Conservation (phyloP, 352 stramenopile species). For the Phytophthora pinifolia region DNA sequence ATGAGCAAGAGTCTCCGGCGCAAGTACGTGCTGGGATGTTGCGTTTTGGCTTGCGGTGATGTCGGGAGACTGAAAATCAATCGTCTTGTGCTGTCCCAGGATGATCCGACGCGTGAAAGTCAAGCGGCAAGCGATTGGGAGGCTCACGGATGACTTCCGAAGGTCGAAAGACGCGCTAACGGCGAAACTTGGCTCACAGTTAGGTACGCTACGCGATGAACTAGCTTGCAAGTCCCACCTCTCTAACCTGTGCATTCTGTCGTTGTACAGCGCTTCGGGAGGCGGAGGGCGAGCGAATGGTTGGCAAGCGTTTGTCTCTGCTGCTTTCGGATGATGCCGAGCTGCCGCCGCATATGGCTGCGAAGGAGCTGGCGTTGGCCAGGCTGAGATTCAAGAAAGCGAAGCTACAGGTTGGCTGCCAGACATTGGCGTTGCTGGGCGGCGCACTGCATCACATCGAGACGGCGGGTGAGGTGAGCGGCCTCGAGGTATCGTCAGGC, state of each 20-base stretch:
- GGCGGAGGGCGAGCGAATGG: conserved; percentile 67
- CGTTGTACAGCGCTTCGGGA: conserved; percentile 52
- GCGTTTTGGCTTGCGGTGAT: neutral
- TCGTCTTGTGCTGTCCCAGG: too few relatives aligned
- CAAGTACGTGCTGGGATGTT: conserved; percentile 40
- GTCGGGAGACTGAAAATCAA: too few relatives aligned
- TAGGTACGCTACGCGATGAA: conserved; percentile 16
- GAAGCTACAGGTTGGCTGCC: conserved; percentile 57
- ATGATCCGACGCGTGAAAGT: conserved; percentile 55
- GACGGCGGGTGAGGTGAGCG: conserved; percentile 38
- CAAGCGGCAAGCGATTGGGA: conserved; percentile 46
- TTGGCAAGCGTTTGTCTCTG: conserved; percentile 50
- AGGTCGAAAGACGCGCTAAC: conserved; percentile 38
- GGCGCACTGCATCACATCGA: conserved; percentile 53
- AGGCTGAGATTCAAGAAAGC: conserved; percentile 60
- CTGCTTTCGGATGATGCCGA: conserved; percentile 53
- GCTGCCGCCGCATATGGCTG: conserved; percentile 52
- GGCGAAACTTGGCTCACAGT: conserved; percentile 54
- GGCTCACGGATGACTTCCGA: conserved; percentile 48
- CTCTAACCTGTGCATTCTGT: conserved; percentile 6
- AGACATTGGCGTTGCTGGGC: conserved; percentile 56
- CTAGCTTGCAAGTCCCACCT: neutral
- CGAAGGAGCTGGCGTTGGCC: conserved; percentile 60
- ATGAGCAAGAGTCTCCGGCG: conserved; percentile 53
- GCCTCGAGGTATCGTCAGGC: conserved; percentile 44